phyloP scores from a whole-genome alignment of 2,329 filamentous ascomycete genomes.

The Pseudopyrenochaeta lycopersici region DNA sequence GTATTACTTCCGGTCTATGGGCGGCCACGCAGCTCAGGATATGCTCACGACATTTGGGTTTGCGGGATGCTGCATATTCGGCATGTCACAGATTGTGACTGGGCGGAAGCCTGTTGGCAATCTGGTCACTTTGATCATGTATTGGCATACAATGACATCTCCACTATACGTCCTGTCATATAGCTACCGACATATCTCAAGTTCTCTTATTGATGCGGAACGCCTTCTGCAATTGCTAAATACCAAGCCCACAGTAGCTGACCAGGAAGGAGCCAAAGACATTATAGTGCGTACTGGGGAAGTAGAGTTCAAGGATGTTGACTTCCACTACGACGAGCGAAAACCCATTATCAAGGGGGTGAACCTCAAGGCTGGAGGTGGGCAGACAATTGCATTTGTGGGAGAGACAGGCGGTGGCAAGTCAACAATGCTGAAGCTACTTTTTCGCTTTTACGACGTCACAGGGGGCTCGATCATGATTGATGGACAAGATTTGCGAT shows the following conservation, averaged over 20 bases:
- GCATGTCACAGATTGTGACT: conserved; percentile 62
- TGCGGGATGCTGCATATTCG: conserved; percentile 60
- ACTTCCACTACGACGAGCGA: conserved; percentile 64
- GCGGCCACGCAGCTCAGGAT: conserved; percentile 54
- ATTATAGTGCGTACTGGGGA: conserved; percentile 58
- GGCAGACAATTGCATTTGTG: conserved; percentile 67
- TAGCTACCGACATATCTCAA: conserved; percentile 59
- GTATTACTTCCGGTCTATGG: conserved; percentile 43
- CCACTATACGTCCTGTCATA: conserved; percentile 62
- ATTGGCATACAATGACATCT: conserved; percentile 63
- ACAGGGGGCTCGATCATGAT: conserved; percentile 63
- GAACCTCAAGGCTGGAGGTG: conserved; percentile 59
- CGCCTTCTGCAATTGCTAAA: conserved; percentile 66
- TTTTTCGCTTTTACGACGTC: conserved; percentile 69
- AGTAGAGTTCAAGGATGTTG: conserved; percentile 64
- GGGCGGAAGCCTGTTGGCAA: conserved; percentile 63
- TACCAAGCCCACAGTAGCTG: conserved; percentile 64
- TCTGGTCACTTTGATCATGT: conserved; percentile 71
- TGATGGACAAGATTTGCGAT: conserved; percentile 67
- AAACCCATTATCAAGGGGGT: conserved; percentile 62
- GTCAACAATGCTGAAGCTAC: conserved; percentile 68
- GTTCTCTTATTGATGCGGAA: conserved; percentile 71
- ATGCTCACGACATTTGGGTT: conserved; percentile 60
- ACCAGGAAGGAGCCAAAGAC: conserved; percentile 48
- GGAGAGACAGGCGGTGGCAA: conserved; percentile 71